These are phyloP conservation scores for Ochromonadaceae sp. DNA, from an alignment of 352 stramenopile genomes.

Conservation along the genomic window DNA sequence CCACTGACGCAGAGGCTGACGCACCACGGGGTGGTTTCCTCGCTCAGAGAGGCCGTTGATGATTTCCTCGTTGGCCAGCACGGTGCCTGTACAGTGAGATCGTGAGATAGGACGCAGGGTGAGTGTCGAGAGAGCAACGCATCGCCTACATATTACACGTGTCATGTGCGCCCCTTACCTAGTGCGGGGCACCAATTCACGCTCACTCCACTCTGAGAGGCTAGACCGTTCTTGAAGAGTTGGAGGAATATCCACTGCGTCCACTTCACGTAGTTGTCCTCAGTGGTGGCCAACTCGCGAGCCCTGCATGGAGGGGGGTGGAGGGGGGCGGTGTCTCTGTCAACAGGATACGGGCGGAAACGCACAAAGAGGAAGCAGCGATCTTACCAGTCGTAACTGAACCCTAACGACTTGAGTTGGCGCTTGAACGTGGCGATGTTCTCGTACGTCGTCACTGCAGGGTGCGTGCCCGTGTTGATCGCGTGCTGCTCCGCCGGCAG, in stretches of 20 bases:
- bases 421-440: constrained; percentile 94
- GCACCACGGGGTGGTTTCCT: constrained; percentile 80
- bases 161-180: constrained; percentile 26
- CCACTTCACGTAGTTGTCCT: constrained; percentile 93
- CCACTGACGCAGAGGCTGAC: constrained; percentile 87
- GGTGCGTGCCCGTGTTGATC: constrained; percentile 89
- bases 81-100: constrained; percentile 69
- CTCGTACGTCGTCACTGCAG: constrained; percentile 74
- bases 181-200: constrained; percentile 98
- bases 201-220: constrained; percentile 80
- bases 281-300: constrained; percentile 85
- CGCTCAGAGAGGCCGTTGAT: constrained; percentile 87
- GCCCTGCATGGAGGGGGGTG: no score
- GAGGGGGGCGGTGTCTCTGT: no score
- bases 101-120: no score
- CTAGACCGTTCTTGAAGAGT: constrained; percentile 86
- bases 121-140: no score
- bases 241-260: constrained; percentile 99
- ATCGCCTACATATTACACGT: no score
- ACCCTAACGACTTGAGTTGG: constrained; percentile 88
- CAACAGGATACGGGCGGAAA: no score
- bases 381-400: constrained; percentile 83
- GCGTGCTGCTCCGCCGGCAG: constrained; percentile 98
- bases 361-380: no score
- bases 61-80: constrained; percentile 96